Conservation (phyloP, 176 grass and related monocot species). For the Carex pumila region DNA sequence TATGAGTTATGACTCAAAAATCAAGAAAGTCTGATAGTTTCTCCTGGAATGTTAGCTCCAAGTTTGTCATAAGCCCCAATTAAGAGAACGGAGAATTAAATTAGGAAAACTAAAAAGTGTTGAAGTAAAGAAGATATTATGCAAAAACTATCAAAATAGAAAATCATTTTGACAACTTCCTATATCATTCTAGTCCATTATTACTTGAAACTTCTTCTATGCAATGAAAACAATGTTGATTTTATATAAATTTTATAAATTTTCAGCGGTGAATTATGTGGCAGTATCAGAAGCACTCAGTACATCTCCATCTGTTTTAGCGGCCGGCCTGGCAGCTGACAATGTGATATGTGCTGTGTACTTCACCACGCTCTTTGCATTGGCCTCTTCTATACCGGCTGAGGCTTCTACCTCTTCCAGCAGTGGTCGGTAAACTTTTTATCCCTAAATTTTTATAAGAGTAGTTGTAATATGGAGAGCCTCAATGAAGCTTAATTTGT, state of each 20-base stretch:
- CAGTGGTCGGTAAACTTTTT: conserved; percentile 22
- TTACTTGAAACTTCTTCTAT: background rate
- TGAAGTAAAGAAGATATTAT: background rate
- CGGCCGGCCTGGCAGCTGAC: conserved; percentile 60
- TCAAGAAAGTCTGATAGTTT: background rate
- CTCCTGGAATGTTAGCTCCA: background rate
- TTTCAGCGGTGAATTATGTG: conserved; percentile 75
- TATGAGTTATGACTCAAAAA: background rate
- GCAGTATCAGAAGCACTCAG: conserved; percentile 54
- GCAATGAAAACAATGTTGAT: background rate
- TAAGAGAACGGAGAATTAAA: background rate
- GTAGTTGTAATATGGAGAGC: background rate
- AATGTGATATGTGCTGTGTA: conserved; percentile 80
- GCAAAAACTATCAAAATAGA: background rate
- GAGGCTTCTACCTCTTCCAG: conserved; percentile 23
- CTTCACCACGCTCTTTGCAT: conserved; percentile 58
- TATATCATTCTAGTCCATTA: background rate
- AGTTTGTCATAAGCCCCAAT: background rate
- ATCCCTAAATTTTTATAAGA: background rate
- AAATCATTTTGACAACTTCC: background rate
- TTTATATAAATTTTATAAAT: conserved; percentile 9
- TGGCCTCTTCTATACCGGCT: conserved; percentile 51
- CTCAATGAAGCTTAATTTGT: background rate
- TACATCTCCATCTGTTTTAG: conserved; percentile 55
- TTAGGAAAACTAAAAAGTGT: background rate